phyloP scores from a whole-genome alignment of 164 flowering plant species.

The Aristolochia contorta region DNA sequence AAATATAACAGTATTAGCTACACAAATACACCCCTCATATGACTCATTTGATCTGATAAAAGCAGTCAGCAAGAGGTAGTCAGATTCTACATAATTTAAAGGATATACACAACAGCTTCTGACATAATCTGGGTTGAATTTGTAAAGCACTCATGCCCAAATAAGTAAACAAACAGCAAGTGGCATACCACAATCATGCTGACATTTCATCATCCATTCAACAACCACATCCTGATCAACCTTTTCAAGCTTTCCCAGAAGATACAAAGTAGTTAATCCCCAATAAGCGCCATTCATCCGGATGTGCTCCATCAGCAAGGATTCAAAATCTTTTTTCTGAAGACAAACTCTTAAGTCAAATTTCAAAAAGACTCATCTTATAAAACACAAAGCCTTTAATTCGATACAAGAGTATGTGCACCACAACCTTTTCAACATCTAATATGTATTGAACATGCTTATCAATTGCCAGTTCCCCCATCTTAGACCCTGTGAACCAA shows the following conservation, averaged over 20 bases:
- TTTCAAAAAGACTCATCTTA: too few relatives aligned
- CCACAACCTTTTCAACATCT: conserved; percentile 68
- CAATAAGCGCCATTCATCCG: conserved; percentile 90
- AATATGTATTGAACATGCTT: conserved; percentile 65
- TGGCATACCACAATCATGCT: conserved; percentile 71
- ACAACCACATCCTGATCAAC: conserved; percentile 65
- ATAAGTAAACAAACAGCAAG: too few relatives aligned
- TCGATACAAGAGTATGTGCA: not conserved
- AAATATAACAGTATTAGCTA: too few relatives aligned
- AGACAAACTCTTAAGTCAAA: not conserved
- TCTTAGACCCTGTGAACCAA: not conserved
- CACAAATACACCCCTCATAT: too few relatives aligned
- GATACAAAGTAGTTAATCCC: conserved; percentile 80
- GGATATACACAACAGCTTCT: too few relatives aligned
- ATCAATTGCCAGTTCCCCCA: conserved; percentile 62
- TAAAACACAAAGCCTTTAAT: not conserved
- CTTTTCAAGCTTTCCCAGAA: conserved; percentile 53
- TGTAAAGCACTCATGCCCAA: too few relatives aligned
- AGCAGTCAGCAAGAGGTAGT: too few relatives aligned
- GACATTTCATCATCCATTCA: conserved; percentile 81
- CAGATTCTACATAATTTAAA: too few relatives aligned
- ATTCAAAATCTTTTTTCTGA: conserved; percentile 60
- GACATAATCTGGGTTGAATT: too few relatives aligned
- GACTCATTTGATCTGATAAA: too few relatives aligned
- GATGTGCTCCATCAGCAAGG: conserved; percentile 87